Base-by-base conservation (phyloP, 768 basidiomycete species). In the Kwoniella shandongensis region DNA sequence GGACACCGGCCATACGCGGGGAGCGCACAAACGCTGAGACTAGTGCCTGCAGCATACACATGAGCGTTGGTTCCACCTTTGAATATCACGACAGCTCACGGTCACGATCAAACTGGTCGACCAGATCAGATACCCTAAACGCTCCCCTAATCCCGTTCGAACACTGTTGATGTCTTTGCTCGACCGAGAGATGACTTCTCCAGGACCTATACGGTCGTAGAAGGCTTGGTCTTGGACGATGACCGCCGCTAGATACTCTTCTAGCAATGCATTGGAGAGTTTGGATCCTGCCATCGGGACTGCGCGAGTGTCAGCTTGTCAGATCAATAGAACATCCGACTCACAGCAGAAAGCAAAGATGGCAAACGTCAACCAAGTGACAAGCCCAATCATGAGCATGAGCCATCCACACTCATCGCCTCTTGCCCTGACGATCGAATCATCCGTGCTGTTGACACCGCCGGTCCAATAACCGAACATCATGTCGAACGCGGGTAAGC, bases 391-490 rank as follows among this genome's bases (percentile, higher is more conserved):
- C 6, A 67, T 40, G 1, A 63, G 67, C 60, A 67, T 67, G 30
- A 72, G 61, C 63, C 62, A 66, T 22, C 67, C 70, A 6, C 59
- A 48, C 30, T 62, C 27, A 25, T 44, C 53, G 8, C 67, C 65
- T 13, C 61, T 41, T 1, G 32, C 61, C 3, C 2, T 27, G 10
- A 67, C 59, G 22, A 23, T 36, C 11, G 57, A 18, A 7, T 42
- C 51, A 25, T 57, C 53, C 1, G 18, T 35, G 1, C 13, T 42
- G 4, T 41, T 58, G 36, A 72, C 58, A 8, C 59, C 63, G 42
- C 65, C 63, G 25, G 70, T 72, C 67, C 67, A 72, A 30, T 59
- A 63, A 8, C 70, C 70, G 38, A 63, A 62, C 12, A 69, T 46
- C 22, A 72, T 61, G 30, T 68, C 70, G 29, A 63, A 60, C 0